Evolutionary conservation across 345 rosid genomes (phyloP).

Genomic region (Kandelia obovata): DNA sequence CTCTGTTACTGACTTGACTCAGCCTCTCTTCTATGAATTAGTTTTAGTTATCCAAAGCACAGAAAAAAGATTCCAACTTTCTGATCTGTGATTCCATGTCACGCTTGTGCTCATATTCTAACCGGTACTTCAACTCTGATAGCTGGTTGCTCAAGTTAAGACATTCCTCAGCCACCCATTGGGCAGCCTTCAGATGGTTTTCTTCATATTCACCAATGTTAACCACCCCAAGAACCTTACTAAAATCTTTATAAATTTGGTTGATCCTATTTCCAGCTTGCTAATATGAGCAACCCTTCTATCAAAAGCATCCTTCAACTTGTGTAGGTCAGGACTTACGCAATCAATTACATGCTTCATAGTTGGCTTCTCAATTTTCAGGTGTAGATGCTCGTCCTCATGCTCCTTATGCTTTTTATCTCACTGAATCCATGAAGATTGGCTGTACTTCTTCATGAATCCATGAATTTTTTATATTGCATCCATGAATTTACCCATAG

Average conservation of each 20-base stretch:
- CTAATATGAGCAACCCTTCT: slow-evolving; percentile 61
- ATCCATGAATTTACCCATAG: slow-evolving; percentile 99
- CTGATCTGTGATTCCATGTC: slow-evolving; percentile 77
- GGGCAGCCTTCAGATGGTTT: slow-evolving; percentile 87
- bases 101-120: slow-evolving; percentile 89
- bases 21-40: slow-evolving; percentile 53
- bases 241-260: slow-evolving; percentile 65
- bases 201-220: slow-evolving; percentile 96
- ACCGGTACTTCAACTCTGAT: slow-evolving; percentile 88
- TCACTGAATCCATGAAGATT: slow-evolving; percentile 92
- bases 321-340: slow-evolving; percentile 58
- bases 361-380: slow-evolving; percentile 67
- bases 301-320: slow-evolving; percentile 61
- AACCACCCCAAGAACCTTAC: slow-evolving; percentile 72
- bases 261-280: slow-evolving; percentile 83
- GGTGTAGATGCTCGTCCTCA: slow-evolving; percentile 62
- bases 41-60: slow-evolving; percentile 58
- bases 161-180: slow-evolving; percentile 83
- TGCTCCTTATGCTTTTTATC: slow-evolving; percentile 27
- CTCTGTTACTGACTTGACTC: slow-evolving; percentile 56
- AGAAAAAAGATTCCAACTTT: slow-evolving; percentile 72
- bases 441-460: slow-evolving; percentile 64
- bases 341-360: slow-evolving; percentile 60
- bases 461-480: slow-evolving; percentile 56
- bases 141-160: slow-evolving; percentile 86